These are phyloP conservation scores for Plasmodium reichenowi DNA, from an alignment of 169 alveolate genomes.

Conservation along the genomic window DNA sequence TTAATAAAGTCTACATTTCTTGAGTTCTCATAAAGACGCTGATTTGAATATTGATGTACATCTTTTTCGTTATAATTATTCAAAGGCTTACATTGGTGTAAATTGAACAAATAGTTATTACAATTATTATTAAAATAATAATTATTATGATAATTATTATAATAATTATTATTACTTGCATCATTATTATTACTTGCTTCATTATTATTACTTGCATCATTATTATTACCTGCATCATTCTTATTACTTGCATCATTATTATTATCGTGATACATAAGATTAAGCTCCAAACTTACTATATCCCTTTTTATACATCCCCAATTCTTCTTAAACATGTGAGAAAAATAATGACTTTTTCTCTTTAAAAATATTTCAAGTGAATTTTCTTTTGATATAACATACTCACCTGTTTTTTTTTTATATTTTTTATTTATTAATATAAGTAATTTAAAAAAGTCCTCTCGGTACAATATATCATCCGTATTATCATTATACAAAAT, in stretches of 20 bases:
- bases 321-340: constrained; percentile 32
- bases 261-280: no score
- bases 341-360: constrained; percentile 23
- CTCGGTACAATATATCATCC: constrained; percentile 33
- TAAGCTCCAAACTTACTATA: not conserved
- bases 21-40: no score
- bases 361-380: constrained; percentile 1
- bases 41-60: no score
- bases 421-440: constrained; percentile 11
- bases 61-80: no score
- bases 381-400: no score
- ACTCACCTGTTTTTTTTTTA: not conserved
- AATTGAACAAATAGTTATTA: no score
- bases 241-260: not conserved
- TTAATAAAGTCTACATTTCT: no score
- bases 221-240: not conserved
- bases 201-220: not conserved
- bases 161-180: no score
- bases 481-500: constrained; percentile 1
- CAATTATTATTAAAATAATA: no score
- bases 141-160: not conserved
- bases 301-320: constrained; percentile 1
- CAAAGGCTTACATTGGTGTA: no score
- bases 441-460: constrained; percentile 32
- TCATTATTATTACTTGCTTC: not conserved